Evolutionary conservation across 2,329 filamentous ascomycete genomes (phyloP), one percentile per base, ranked within the genome.

Genomic region (Piedraia hortae): DNA sequence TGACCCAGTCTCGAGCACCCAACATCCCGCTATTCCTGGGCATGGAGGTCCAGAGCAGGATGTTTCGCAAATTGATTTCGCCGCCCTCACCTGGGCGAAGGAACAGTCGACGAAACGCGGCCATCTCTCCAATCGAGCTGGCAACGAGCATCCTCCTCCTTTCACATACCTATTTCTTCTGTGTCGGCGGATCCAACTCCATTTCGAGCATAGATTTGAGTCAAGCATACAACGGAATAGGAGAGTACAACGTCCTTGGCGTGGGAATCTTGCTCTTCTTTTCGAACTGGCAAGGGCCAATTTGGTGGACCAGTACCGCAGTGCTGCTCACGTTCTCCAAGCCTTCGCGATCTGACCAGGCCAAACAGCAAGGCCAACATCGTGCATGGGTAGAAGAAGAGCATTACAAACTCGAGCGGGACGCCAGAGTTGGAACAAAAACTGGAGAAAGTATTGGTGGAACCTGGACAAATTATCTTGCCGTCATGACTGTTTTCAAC

Each of bases 121-220:
- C 9, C 7, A 21, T 27, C 6, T 23, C 24, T 4, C 5, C 14
- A 16, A 25, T 26, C 4, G 24, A 29, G 10, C 23, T 73, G 20
- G 67, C 67, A 4, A 60, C 66, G 6, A 68, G 71, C 0, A 62
- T 62, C 5, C 51, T 91, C 15, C 59, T 93, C 15, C 52, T 89
- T 18, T 70, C 88, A 33, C 68, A 80, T 46, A 54, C 63, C 16
- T 67, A 70, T 22, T 97, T 90, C 55, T 97, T 93, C 42, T 70
- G 75, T 14, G 64, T 77, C 30, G 85, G 80, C 12, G 78, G 78
- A 40, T 75, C 74, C 20, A 97, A 97, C 43, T 72, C 85, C 18
- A 90, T 97, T 33, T 89, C 80, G 7, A 82, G 73, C n/a, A 64
- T 97, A 35, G 80, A 93, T 39, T 59, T 97, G 10, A 88, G 77